phyloP scores from a whole-genome alignment of 2,329 filamentous ascomycete species.

The Parasarocladium wereldwijsianum region DNA sequence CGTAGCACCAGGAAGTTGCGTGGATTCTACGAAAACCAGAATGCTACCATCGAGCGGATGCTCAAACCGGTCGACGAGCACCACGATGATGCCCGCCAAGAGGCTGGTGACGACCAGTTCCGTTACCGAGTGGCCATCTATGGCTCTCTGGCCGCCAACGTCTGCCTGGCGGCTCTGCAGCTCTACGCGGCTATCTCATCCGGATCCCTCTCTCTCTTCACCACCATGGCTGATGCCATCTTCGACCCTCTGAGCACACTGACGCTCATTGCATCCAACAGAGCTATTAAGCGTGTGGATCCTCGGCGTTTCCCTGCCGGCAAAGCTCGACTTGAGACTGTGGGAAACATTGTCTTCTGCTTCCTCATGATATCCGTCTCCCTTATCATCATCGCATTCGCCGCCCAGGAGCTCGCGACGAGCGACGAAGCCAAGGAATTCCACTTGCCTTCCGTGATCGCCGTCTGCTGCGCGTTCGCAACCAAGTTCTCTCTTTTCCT shows the following conservation, averaged over 20 bases:
- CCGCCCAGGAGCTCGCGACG: slow-evolving; percentile 51
- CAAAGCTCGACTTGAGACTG: slow-evolving; percentile 87
- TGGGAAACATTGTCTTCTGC: slow-evolving; percentile 91
- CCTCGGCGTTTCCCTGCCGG: slow-evolving; percentile 76
- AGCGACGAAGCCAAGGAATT: slow-evolving; percentile 47
- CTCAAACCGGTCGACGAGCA: slow-evolving; percentile 91
- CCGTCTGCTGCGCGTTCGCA: slow-evolving; percentile 67
- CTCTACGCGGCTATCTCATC: slow-evolving; percentile 79
- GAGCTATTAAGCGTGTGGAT: slow-evolving; percentile 79
- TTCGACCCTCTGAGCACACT: slow-evolving; percentile 88
- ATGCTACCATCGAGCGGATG: slow-evolving; percentile 83
- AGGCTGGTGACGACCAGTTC: slow-evolving; percentile 68
- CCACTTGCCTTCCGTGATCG: slow-evolving; percentile 70
- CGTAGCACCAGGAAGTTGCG: slow-evolving; percentile 42
- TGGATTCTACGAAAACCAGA: slow-evolving; percentile 80
- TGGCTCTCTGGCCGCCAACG: slow-evolving; percentile 63
- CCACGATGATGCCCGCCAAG: slow-evolving; percentile 62
- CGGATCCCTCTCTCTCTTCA: slow-evolving; percentile 87
- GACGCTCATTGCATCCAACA: slow-evolving; percentile 72
- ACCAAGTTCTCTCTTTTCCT: slow-evolving; percentile 77
- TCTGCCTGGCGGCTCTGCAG: slow-evolving; percentile 66
- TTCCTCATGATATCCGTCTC: slow-evolving; percentile 92
- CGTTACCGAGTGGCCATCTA: slow-evolving; percentile 54
- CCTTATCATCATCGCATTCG: slow-evolving; percentile 82
- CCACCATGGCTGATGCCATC: slow-evolving; percentile 89